Percentiles rank a stretch among this genome's conserved stretches.
Conservation (phyloP, 2,329 filamentous ascomycete species). For the Neopestalotiopsis rosae region DNA sequence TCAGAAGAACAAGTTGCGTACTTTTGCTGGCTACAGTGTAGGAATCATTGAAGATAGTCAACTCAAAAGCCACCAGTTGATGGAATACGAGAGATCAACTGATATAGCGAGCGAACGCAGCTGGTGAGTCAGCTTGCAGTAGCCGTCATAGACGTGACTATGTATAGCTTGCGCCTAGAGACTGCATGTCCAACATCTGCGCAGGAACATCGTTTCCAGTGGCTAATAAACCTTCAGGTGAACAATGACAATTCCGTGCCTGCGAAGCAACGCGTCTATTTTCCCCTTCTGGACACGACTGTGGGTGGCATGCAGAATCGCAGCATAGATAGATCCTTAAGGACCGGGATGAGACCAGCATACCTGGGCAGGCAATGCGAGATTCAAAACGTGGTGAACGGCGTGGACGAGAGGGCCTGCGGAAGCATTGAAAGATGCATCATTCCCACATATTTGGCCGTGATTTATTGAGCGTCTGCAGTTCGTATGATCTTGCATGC, state of each 20-base stretch:
- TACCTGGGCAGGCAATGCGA: conserved; percentile 4
- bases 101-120: neutral
- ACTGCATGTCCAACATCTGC: neutral
- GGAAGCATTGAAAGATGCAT: neutral
- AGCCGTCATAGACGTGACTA: neutral
- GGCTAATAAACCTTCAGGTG: neutral
- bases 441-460: conserved; percentile 8
- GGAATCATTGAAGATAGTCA: neutral
- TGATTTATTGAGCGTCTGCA: conserved; percentile 18
- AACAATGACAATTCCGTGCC: neutral
- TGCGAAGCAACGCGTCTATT: neutral
- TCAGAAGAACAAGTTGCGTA: neutral
- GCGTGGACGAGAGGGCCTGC: neutral
- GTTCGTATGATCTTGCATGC: conserved; percentile 30
- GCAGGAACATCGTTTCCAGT: neutral
- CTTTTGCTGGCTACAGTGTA: neutral
- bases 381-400: neutral
- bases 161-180: neutral
- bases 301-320: neutral
- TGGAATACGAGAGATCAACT: neutral
- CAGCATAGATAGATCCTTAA: neutral
- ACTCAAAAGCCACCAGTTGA: neutral
- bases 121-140: neutral
- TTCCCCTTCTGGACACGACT: neutral
- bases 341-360: neutral